Evolutionary conservation across 495 filamentous ascomycete genomes (phyloP), one percentile per base, ranked within the genome.

Genomic region (Penicillium fimorum): DNA sequence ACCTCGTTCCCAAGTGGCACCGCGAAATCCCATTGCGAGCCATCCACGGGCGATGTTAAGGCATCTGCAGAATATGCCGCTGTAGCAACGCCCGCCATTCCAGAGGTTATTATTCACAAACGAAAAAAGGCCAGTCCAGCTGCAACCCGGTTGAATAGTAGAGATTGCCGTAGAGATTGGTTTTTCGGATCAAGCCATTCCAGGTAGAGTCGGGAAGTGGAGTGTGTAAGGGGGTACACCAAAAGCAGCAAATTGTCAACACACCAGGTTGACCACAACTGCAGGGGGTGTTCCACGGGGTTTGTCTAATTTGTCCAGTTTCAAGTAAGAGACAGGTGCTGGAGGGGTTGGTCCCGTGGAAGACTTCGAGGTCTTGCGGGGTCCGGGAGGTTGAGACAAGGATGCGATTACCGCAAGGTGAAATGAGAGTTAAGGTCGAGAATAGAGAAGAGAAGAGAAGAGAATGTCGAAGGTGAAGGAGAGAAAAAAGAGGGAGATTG

Each of bases 31-130:
- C 77, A 80, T 60, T 74, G 70, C 46, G 69, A 59, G 54, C 48
- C 65, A 44, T 76, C 72, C 64, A 69, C 63, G 47, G 74, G 61
- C 46, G 76, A 67, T 52, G 66, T 57, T 71, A 74, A 63, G 60
- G 71, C 66, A 70, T 79, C 74, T 50, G 70, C 51, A 30, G 73
- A 67, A 64, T 72, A 76, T 10, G 69, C 57, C 35, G 70, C 72
- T 29, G 76, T 74, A 40, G 73, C 68, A 35, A 74, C 69, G 47
- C 74, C 76, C 68, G 73, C 74, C 76, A 79, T 79, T 60, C 71
- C 76, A 70, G 60, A 58, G 53, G 52, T 56, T 61, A 18, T 43
- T 41, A 37, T 41, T 41, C 49, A 52, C 24, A 42, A 15, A 44
- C 44, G 47, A 20, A 65, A 59, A 47, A 65, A 71, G 66, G 68